phyloP scores from a whole-genome alignment of 768 basidiomycete species.

The Artomyces pyxidatus region DNA sequence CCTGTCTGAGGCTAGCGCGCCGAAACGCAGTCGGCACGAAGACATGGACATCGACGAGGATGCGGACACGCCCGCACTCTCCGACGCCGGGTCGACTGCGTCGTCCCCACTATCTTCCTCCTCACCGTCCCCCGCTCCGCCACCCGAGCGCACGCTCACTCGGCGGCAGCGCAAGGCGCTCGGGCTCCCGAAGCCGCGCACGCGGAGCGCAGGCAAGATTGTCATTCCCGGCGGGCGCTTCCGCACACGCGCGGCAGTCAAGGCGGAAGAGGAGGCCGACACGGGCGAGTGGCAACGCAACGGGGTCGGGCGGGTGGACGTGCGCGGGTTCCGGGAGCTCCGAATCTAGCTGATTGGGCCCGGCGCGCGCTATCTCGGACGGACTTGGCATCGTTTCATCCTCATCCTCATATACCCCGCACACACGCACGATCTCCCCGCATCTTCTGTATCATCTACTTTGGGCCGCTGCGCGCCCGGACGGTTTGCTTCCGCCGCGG shows the following conservation, averaged over 20 bases:
- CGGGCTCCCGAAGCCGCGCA: conserved; percentile 51
- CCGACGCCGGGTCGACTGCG: conserved; percentile 26
- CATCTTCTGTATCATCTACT: not conserved
- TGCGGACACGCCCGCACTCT: conserved; percentile 34
- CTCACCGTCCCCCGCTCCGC: conserved; percentile 19
- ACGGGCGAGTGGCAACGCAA: conserved; percentile 55
- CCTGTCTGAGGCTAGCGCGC: conserved; percentile 21
- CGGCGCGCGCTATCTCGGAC: not conserved
- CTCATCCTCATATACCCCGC: not conserved
- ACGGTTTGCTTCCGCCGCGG: not conserved
- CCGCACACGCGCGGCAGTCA: conserved; percentile 25
- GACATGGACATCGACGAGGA: conserved; percentile 7
- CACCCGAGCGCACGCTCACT: conserved; percentile 35
- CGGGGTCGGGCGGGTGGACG: conserved; percentile 66
- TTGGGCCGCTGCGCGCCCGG: not conserved
- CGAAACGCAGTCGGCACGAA: conserved; percentile 22
- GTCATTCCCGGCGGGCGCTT: conserved; percentile 54
- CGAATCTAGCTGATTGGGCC: conserved; percentile 38
- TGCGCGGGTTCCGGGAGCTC: conserved; percentile 70
- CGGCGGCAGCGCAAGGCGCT: conserved; percentile 61
- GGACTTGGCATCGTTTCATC: not conserved
- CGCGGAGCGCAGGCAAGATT: conserved; percentile 43
- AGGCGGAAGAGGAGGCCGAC: conserved; percentile 21
- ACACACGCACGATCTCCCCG: not conserved
- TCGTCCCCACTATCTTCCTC: conserved; percentile 25